phyloP scores from a whole-genome alignment of 768 basidiomycete species.

The Saitozyma sp. region DNA sequence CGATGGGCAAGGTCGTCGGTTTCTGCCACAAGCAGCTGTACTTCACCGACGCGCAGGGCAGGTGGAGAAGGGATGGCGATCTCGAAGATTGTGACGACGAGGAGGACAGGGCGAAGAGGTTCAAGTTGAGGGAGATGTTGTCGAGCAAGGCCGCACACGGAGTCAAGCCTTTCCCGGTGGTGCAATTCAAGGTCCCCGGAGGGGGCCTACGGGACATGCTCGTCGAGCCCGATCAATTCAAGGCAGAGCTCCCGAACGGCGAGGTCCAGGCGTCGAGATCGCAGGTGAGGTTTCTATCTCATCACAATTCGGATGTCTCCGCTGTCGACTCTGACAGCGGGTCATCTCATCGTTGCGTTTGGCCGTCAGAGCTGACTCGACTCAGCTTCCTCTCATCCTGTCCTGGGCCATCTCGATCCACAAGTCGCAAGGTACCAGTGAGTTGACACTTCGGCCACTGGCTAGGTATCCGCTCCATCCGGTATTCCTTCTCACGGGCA shows the following conservation, averaged over 20 bases:
- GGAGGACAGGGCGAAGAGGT: conserved; percentile 53
- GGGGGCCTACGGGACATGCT: conserved; percentile 59
- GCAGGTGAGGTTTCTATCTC: conserved; percentile 61
- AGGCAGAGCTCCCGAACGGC: conserved; percentile 81
- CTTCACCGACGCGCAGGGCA: conserved; percentile 38
- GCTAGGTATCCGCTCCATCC: not conserved
- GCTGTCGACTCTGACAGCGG: no score
- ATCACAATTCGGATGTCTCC: no score
- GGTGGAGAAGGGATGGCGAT: conserved; percentile 51
- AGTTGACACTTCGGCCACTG: conserved; percentile 13
- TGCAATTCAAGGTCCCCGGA: conserved; percentile 71
- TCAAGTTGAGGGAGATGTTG: conserved; percentile 24
- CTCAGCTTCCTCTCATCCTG: conserved; percentile 78
- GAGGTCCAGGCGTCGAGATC: conserved; percentile 75
- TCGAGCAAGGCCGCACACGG: conserved; percentile 42
- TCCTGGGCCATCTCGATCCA: conserved; percentile 99
- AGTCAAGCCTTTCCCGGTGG: conserved; percentile 61
- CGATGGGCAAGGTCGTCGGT: conserved; percentile 77
- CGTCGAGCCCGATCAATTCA: conserved; percentile 74
- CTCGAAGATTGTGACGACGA: conserved; percentile 50
- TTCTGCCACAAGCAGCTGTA: conserved; percentile 58
- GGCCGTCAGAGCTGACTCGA: conserved; percentile 5
- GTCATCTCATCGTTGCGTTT: not conserved
- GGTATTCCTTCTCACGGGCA: not conserved
- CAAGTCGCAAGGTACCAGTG: conserved; percentile 91